Evolutionary conservation across 2,329 filamentous ascomycete species (phyloP).

Genomic region (Cercospora sp.): DNA sequence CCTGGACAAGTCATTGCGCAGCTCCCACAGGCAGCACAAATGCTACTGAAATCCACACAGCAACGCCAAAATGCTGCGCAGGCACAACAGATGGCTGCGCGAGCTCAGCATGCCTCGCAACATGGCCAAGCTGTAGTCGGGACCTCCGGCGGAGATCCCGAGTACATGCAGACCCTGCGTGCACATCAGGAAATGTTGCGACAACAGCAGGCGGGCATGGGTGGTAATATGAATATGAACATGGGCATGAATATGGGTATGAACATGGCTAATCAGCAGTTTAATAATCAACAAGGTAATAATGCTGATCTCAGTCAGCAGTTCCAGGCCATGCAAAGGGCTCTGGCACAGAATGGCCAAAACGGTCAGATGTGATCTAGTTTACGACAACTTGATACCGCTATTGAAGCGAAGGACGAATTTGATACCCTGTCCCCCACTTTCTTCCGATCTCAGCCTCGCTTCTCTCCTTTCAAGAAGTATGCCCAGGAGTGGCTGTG

Average conservation of each 20-base stretch:
- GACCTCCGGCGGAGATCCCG: constrained; percentile 30
- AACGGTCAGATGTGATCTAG: constrained; percentile 17
- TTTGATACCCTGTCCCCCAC: not conserved
- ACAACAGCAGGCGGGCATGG: constrained; percentile 26
- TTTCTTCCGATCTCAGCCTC: not conserved
- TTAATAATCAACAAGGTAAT: constrained; percentile 21
- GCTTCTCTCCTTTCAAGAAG: not conserved
- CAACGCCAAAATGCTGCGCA: constrained; percentile 29
- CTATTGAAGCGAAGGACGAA: not conserved
- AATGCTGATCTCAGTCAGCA: constrained; percentile 30
- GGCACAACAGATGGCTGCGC: constrained; percentile 29
- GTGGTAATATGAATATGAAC: constrained; percentile 29
- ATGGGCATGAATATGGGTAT: constrained; percentile 22
- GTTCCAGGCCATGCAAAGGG: constrained; percentile 38
- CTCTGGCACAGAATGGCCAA: constrained; percentile 25
- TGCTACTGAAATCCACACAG: constrained; percentile 27
- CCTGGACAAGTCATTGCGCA: constrained; percentile 24
- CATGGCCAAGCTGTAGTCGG: constrained; percentile 27
- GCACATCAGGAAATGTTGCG: constrained; percentile 35
- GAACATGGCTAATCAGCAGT: constrained; percentile 18
- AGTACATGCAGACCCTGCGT: constrained; percentile 39
- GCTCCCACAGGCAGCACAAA: constrained; percentile 27
- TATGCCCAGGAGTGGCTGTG: not conserved
- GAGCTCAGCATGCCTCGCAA: constrained; percentile 27
- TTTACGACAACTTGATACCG: not conserved